Evolutionary conservation across 2,329 filamentous ascomycete species (phyloP), one percentile per base, ranked within the genome.

Genomic region (Coniochaeta sp.): DNA sequence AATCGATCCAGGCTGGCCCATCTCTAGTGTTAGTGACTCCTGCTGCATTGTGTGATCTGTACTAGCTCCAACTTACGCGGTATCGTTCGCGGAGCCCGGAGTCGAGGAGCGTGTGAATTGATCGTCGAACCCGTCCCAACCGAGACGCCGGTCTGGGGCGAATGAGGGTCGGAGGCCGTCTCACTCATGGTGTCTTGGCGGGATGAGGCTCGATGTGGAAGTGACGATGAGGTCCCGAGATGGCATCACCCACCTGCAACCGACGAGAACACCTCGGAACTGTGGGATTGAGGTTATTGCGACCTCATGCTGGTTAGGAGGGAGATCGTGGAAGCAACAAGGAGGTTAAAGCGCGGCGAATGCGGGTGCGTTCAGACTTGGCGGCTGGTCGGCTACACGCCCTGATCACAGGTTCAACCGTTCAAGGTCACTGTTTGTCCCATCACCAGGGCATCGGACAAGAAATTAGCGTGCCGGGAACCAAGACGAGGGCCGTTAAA

Each of bases 1-100:
- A 79, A 62, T 76, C 74, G 61, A 81, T 79, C 79, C 79, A 81
- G 40, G 79, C 79, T 81, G 33, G 34, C 34, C n/a, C 8, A 33
- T 31, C 28, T 22, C 36, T 6, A 14, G 56, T 40, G 38, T 62
- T 34, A 62, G 60, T 57, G 12, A 3, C 24, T 26, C 28, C 16
- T 31, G 36, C 5, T 40, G 38, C 38, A 40, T 33, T 12, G 34
- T 19, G 9, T 34, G 8, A 3, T 28, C n/a, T 17, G 26, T 14
- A 11, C 16, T 22, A 24, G 31, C 17, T n/a, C 3, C 14, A 11
- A 62, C 68, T 57, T 64, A 71, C 70, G 69, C 50, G 70, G 70
- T n/a, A 71, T 59, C 56, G 70, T 69, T 60, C 71, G 65, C 24
- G 71, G 67, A 38, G 66, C 63, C 28, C 66, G 66, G 24, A 67